phyloP scores from a whole-genome alignment of 1,139 yeast species.

The Saccharomyces pastorianus region DNA sequence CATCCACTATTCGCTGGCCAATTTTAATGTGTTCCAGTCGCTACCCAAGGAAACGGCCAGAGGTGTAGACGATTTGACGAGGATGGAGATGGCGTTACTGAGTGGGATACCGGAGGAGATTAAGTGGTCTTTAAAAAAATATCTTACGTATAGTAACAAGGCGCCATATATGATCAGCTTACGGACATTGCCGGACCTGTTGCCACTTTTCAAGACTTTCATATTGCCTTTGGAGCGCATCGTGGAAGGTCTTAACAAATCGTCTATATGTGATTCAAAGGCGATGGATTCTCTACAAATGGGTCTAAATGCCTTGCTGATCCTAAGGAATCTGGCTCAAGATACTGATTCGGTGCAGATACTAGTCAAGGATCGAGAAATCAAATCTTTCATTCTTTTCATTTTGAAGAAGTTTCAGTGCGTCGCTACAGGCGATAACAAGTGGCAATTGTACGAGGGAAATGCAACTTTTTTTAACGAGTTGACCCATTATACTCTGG shows the following conservation, averaged over 20 bases:
- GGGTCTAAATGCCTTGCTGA: slow-evolving; percentile 34
- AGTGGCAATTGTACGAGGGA: slow-evolving; percentile 20
- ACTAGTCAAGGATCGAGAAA: slow-evolving; percentile 48
- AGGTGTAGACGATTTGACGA: slow-evolving; percentile 48
- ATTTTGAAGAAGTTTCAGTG: slow-evolving; percentile 19
- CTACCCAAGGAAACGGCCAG: slow-evolving; percentile 31
- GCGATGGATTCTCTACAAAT: slow-evolving; percentile 21
- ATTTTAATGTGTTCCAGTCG: slow-evolving; percentile 28
- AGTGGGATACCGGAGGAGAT: slow-evolving; percentile 49
- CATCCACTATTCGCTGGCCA: slow-evolving; percentile 27
- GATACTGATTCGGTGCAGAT: slow-evolving; percentile 78
- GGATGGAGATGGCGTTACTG: slow-evolving; percentile 51
- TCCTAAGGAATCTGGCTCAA: slow-evolving; percentile 73
- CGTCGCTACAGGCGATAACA: slow-evolving; percentile 12
- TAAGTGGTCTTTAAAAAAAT: slow-evolving; percentile 47
- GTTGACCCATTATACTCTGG: slow-evolving; percentile 60
- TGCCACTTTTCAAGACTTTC: slow-evolving; percentile 23
- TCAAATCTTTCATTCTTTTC: slow-evolving; percentile 38
- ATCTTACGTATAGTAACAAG: slow-evolving; percentile 29
- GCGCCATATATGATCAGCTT: slow-evolving; percentile 31
- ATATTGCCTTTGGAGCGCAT: slow-evolving; percentile 18
- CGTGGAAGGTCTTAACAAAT: slow-evolving; percentile 20
- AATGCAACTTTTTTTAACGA: slow-evolving; percentile 43
- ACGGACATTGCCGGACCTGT: slow-evolving; percentile 23
- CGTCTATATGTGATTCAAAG: slow-evolving; percentile 15